A percentile compares a stretch with the other conserved stretches of the same genome.
Evolutionary conservation across 2,329 filamentous ascomycete genomes (phyloP).

Genomic region (Pyrenochaeta sp.): DNA sequence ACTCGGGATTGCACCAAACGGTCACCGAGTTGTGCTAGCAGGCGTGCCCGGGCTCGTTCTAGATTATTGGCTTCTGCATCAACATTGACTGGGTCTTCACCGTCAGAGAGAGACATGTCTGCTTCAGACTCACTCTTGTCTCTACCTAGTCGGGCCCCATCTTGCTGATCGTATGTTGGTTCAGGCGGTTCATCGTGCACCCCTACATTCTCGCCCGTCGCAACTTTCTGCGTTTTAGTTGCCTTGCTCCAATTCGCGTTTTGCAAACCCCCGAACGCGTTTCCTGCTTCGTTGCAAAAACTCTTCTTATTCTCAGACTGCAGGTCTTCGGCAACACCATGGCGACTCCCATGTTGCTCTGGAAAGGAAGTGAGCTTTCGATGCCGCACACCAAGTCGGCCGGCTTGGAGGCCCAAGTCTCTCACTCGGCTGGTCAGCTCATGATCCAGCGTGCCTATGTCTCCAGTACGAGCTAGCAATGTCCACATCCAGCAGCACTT

Average conservation of each 20-base stretch:
- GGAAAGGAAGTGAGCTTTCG: constrained; percentile 2
- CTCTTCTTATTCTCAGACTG: neutral
- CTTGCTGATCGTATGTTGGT: neutral
- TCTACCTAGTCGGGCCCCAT: constrained; percentile 1
- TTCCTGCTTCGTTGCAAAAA: neutral
- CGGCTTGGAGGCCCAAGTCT: constrained; percentile 80
- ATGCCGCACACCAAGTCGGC: constrained; percentile 61
- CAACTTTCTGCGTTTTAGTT: neutral
- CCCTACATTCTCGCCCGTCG: neutral
- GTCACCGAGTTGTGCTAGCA: constrained; percentile 54
- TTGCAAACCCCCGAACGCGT: neutral
- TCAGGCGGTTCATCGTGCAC: neutral
- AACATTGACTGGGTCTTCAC: constrained; percentile 19
- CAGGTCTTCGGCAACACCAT: neutral
- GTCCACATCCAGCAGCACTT: constrained; percentile 89
- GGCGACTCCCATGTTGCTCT: constrained; percentile 1
- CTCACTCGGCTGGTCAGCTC: constrained; percentile 79
- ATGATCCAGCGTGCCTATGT: constrained; percentile 77
- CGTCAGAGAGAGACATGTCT: constrained; percentile 33
- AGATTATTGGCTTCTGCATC: constrained; percentile 45
- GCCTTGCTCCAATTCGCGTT: neutral
- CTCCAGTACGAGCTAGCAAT: constrained; percentile 77
- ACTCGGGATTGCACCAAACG: constrained; percentile 32
- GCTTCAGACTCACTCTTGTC: constrained; percentile 16
- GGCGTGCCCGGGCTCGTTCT: constrained; percentile 59